phyloP scores from a whole-genome alignment of 2,329 filamentous ascomycete genomes.

The Cordyceps farinosa region DNA sequence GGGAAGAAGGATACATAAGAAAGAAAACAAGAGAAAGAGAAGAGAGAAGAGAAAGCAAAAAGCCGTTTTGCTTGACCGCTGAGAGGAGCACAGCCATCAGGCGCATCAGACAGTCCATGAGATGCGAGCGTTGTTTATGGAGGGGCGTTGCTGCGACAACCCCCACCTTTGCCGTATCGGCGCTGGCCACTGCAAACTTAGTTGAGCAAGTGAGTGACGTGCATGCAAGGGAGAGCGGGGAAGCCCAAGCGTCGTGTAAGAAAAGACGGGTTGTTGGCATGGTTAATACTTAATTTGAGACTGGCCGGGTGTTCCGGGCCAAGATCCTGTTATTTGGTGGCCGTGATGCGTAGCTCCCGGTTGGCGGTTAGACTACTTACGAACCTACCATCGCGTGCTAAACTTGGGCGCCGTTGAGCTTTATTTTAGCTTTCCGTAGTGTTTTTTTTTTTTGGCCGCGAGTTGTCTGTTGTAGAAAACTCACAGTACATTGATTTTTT shows the following conservation, averaged over 20 bases:
- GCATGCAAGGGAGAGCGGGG: conserved; percentile 1
- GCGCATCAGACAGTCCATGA: background rate
- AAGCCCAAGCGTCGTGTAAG: background rate
- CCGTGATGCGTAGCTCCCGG: background rate
- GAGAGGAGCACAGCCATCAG: background rate
- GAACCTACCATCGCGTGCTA: no score
- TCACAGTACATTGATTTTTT: no score
- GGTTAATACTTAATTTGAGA: background rate
- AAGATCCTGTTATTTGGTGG: background rate
- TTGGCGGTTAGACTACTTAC: no score
- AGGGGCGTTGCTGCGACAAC: conserved; percentile 23
- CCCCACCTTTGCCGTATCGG: background rate
- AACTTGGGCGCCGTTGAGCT: no score
- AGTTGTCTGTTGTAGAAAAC: no score
- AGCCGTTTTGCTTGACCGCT: conserved; percentile 4
- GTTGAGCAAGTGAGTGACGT: background rate
- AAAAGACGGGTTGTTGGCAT: background rate
- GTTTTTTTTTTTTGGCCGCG: no score
- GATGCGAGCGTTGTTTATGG: conserved; percentile 22
- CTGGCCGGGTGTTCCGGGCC: background rate
- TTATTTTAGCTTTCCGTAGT: no score
- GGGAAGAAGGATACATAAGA: conserved; percentile 12
- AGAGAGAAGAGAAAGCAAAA: background rate
- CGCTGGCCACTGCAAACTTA: background rate
- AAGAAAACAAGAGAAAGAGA: conserved; percentile 4